These are phyloP conservation scores for Calonectria pauciramosa DNA, from an alignment of 2,329 filamentous ascomycete species.

Conservation along the genomic window DNA sequence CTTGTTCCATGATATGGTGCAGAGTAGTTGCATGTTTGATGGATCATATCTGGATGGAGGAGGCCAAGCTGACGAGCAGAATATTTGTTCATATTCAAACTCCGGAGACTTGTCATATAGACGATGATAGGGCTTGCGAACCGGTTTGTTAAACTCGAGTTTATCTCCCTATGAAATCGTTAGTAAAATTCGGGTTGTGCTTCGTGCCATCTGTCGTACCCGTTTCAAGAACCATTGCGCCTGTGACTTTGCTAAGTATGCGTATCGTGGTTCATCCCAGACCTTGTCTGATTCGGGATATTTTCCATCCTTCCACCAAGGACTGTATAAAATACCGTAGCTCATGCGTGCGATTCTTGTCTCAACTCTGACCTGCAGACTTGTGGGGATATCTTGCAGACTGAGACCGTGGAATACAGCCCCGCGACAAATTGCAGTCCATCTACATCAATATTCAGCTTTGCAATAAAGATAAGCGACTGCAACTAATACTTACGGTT, in stretches of 20 bases:
- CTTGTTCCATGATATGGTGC: constrained; percentile 37
- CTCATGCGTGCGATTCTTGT: constrained; percentile 46
- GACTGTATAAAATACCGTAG: constrained; percentile 32
- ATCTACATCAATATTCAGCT: constrained; percentile 45
- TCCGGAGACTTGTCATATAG: too few relatives aligned
- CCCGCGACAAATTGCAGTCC: constrained; percentile 53
- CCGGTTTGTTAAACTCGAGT: constrained; percentile 10
- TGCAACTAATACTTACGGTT: constrained; percentile 56
- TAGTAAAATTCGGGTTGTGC: not conserved
- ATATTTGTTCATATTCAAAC: too few relatives aligned
- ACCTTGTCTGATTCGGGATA: constrained; percentile 27
- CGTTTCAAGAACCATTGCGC: constrained; percentile 47
- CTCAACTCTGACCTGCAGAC: constrained; percentile 26
- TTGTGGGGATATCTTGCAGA: not conserved
- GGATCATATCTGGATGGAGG: fast-evolving
- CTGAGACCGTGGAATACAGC: constrained; percentile 47
- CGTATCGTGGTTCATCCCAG: not conserved
- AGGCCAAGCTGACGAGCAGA: not conserved
- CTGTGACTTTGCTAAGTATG: constrained; percentile 29
- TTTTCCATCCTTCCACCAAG: not conserved
- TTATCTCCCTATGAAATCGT: constrained; percentile 26
- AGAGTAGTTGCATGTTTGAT: constrained; percentile 27
- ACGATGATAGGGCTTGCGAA: fast-evolving
- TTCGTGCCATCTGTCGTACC: not conserved
- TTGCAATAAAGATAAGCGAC: too few relatives aligned